Evolutionary conservation across 2,329 filamentous ascomycete genomes (phyloP).

Genomic region (Aspergillus sclerotialis): DNA sequence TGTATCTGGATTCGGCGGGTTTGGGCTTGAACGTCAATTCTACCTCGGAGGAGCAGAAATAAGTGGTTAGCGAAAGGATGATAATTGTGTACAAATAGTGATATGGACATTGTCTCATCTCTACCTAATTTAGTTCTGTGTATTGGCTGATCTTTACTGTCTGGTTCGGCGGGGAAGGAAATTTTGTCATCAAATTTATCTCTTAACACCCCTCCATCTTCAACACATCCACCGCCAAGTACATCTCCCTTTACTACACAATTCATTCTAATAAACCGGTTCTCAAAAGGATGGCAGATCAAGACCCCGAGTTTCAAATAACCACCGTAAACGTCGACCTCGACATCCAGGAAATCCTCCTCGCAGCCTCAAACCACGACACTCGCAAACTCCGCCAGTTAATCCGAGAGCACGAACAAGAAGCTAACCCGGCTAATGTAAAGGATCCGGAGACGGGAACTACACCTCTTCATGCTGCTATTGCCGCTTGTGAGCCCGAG

Average conservation of each 20-base stretch:
- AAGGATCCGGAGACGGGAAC: slow-evolving; percentile 81
- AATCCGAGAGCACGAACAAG: slow-evolving; percentile 46
- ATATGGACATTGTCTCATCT: slow-evolving; percentile 27
- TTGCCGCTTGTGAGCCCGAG: slow-evolving; percentile 59
- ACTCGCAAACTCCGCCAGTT: slow-evolving; percentile 61
- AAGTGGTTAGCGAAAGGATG: too few relatives aligned
- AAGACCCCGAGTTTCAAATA: not conserved
- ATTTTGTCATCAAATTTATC: not conserved
- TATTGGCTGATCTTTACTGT: too few relatives aligned
- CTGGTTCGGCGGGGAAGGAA: not conserved
- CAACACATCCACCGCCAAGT: too few relatives aligned
- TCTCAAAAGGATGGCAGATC: not conserved
- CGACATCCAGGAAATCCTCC: slow-evolving; percentile 53
- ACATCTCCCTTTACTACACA: too few relatives aligned
- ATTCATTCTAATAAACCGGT: too few relatives aligned
- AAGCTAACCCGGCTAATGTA: slow-evolving; percentile 57
- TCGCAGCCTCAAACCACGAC: slow-evolving; percentile 62
- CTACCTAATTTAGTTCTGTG: slow-evolving; percentile 15
- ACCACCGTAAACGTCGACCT: slow-evolving; percentile 33
- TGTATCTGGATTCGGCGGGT: slow-evolving; percentile 86
- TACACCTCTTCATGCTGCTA: slow-evolving; percentile 82
- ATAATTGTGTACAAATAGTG: slow-evolving; percentile 37
- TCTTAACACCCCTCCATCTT: not conserved
- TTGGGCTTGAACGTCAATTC: slow-evolving; percentile 76
- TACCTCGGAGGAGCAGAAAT: slow-evolving; percentile 23